Percentiles rank a stretch among this genome's conserved stretches.
Conservation (phyloP, 2,329 filamentous ascomycete species). For the Ceratocystis colombiana region DNA sequence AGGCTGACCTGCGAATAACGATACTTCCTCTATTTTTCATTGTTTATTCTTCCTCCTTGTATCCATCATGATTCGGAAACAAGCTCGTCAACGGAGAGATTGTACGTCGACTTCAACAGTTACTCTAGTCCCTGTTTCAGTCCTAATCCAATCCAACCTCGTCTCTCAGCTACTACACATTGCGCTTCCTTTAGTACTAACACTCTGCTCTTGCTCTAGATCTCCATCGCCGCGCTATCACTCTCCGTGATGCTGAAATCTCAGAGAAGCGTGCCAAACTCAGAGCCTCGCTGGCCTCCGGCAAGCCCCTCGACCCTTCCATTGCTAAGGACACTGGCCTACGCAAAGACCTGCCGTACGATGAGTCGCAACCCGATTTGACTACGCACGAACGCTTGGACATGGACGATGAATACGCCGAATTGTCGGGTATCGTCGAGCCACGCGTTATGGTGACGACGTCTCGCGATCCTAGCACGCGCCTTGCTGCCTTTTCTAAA, state of each 20-base stretch:
- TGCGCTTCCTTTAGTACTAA: background rate
- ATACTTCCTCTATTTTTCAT: background rate
- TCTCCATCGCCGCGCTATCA: slow-evolving; percentile 79
- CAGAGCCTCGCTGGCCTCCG: slow-evolving; percentile 74
- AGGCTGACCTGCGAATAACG: background rate
- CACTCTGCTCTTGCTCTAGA: slow-evolving; percentile 33
- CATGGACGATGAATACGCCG: slow-evolving; percentile 80
- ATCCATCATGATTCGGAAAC: slow-evolving; percentile 31
- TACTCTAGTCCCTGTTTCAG: background rate
- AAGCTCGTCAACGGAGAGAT: slow-evolving; percentile 37
- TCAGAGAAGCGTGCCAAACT: slow-evolving; percentile 83
- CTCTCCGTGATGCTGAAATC: slow-evolving; percentile 83
- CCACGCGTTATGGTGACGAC: slow-evolving; percentile 80
- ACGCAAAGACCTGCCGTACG: slow-evolving; percentile 83
- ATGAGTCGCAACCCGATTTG: slow-evolving; percentile 66
- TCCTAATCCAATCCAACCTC: background rate
- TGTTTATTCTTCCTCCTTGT: background rate
- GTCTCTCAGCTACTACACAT: background rate
- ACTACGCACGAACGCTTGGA: slow-evolving; percentile 59
- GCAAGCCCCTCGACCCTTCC: slow-evolving; percentile 69
- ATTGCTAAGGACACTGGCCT: slow-evolving; percentile 80
- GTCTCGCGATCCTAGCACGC: slow-evolving; percentile 72
- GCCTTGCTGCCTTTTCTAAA: slow-evolving; percentile 83
- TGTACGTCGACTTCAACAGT: slow-evolving; percentile 28
- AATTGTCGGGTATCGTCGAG: slow-evolving; percentile 83